phyloP scores from a whole-genome alignment of 1,139 yeast species.

The Suhomyces taliae region DNA sequence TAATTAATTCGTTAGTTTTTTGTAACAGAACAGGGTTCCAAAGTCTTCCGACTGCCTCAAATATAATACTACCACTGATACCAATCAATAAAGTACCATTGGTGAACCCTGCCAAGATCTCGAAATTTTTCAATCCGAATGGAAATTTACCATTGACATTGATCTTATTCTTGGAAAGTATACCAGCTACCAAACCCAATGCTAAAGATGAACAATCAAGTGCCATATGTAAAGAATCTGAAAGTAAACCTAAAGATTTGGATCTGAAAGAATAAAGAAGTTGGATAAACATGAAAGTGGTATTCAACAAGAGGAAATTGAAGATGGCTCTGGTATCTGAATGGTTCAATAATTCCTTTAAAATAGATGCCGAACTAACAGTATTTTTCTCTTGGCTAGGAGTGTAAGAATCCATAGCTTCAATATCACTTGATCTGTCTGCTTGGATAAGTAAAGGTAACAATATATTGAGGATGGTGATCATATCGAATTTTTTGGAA shows the following conservation, averaged over 20 bases:
- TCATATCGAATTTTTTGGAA: constrained; percentile 11
- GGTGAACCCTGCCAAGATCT: constrained; percentile 91
- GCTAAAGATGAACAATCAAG: constrained; percentile 89
- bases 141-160: constrained; percentile 73
- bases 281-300: constrained; percentile 93
- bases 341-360: constrained; percentile 51
- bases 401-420: constrained; percentile 1
- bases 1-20: constrained; percentile 79
- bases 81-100: constrained; percentile 88
- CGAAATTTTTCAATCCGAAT: constrained; percentile 82
- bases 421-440: constrained; percentile 13
- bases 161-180: constrained; percentile 44
- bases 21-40: constrained; percentile 74
- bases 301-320: constrained; percentile 78
- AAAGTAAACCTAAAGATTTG: constrained; percentile 83
- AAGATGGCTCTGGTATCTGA: constrained; percentile 86
- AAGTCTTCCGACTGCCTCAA: constrained; percentile 83
- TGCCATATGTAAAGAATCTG: constrained; percentile 96
- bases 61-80: constrained; percentile 81
- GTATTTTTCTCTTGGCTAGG: background rate
- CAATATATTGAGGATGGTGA: constrained; percentile 14
- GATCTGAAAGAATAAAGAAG: constrained; percentile 88
- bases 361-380: constrained; percentile 16
- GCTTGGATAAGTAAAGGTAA: constrained; percentile 21
- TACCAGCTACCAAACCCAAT: constrained; percentile 86